phyloP scores from a whole-genome alignment of 2,329 filamentous ascomycete species.

The Alternaria sp. region DNA sequence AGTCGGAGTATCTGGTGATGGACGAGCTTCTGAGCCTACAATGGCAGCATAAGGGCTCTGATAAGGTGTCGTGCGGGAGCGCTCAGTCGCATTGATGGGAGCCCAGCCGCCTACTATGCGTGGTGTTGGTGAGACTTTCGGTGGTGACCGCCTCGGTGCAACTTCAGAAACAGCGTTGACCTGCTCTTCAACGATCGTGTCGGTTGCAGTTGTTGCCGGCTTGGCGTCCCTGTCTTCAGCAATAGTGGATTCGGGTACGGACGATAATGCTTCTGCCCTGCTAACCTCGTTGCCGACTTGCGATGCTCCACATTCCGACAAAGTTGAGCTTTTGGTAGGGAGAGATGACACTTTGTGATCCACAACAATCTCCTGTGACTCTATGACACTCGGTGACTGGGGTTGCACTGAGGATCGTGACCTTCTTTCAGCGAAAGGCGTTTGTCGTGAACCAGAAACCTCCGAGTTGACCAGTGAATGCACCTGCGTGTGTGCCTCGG shows the following conservation, averaged over 20 bases:
- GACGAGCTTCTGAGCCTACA: background rate
- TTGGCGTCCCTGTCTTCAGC: background rate
- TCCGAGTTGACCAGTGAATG: background rate
- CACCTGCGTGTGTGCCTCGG: background rate
- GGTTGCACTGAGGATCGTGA: background rate
- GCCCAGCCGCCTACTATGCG: constrained; percentile 23
- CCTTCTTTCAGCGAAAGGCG: background rate
- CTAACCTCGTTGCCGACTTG: background rate
- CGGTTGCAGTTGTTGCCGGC: background rate
- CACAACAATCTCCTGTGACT: background rate
- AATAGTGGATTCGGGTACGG: background rate
- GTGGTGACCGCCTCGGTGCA: background rate
- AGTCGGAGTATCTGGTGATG: background rate
- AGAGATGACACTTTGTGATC: background rate
- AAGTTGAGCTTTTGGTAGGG: background rate
- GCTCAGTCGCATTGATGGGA: constrained; percentile 27
- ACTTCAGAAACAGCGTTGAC: background rate
- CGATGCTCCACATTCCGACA: background rate
- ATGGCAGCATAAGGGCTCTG: constrained; percentile 30
- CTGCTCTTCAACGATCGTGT: background rate
- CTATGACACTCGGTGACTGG: background rate
- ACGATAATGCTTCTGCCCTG: background rate
- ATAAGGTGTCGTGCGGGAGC: constrained; percentile 15
- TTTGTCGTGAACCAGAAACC: background rate
- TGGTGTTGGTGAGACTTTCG: background rate